Evolutionary conservation across 176 grass and related monocot species (phyloP), one percentile per base, ranked within the genome.

Genomic region (Carex cristatella): DNA sequence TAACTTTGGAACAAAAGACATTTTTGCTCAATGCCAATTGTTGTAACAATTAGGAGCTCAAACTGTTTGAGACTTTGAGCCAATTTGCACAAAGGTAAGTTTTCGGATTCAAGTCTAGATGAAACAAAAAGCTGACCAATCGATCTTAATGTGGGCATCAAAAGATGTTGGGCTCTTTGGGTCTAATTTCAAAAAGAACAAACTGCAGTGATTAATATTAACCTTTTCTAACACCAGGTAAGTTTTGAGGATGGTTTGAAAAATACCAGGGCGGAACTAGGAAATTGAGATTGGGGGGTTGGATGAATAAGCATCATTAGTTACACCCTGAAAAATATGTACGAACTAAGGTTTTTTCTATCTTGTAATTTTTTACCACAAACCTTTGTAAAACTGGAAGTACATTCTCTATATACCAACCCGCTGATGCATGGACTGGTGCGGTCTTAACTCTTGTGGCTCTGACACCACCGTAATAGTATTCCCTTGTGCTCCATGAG

Each of bases 341-440:
- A 78, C 8, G 5, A 78, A 78, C 4, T 3, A 5, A 5, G 51
- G 12, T 57, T 32, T 73, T 78, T 31, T 12, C 23, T 57, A 78
- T 56, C 28, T 14, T 61, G 23, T 5, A 68, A 44, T 74, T 63
- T 53, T 54, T 33, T 59, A 73, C 77, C 51, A 89, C 89, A 73
- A 71, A 98, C 95, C 95, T 98, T 87, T 89, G 88, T 37, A 98
- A 78, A 69, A 98, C 85, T 79, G 93, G 95, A 83, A 81, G 86
- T 76, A 95, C 95, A 95, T 95, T 95, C 85, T 95, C 91, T 35
- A 93, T 59, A 93, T 95, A 98, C 95, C 95, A 98, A 78, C 85
- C 85, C 58, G 89, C 85, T 28, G 95, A 98, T 83, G 95, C 95
- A 71, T 98, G 93, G 68, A 88, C 42, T 18, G 93, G 89, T 90